Base-by-base conservation (phyloP, 78 protist species). In the Pelomyxa schiedti region DNA sequence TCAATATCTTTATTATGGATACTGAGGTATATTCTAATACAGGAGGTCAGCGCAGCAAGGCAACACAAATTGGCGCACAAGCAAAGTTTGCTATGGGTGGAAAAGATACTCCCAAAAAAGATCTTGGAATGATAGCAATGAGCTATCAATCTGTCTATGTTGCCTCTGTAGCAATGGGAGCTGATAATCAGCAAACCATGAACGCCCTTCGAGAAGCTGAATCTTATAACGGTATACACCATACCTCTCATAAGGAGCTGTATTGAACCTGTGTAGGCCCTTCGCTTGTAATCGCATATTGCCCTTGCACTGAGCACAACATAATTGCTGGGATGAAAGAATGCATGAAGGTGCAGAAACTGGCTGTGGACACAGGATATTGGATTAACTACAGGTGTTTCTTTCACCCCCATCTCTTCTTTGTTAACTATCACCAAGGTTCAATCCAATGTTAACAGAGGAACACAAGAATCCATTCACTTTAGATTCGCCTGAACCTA, bases 1-100 rank as follows among this genome's bases (percentile, higher is more conserved):
- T 85, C 72, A 82, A 86, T 43, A 26, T 89, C 22, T 42, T 89
- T 28, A 80, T 89, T 47, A n/a, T 86, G 22, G 92, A 88, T 68
- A 88, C 90, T 6, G 90, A 85, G 43, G 74, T 84, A 42, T 88
- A 88, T 68, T 84, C 92, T 69, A 88, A 88, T 67, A 86, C 93
- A 2, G 93, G 90, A 3, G 90, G 90, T 3, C 90, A 89, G 77
- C 68, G 29, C 28, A 80, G 84, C 26, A 88, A 84, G 78, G 69
- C 93, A 39, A 81, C 93, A 22, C 86, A 84, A 24, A 36, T 4
- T 26, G 74, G 76, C 24, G 77, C 90, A 39, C 75, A 47, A n/a
- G 82, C 77, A 58, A 81, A 86, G 75, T 88, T 77, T 58, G 86
- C 93, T 3, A 28, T 6, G 30, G 65, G 37, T 4, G 93, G 93